Percentiles rank a stretch among this genome's conserved stretches.
Conservation (phyloP, 2,329 filamentous ascomycete genomes). For the Mycosphaerelloides madeirae region DNA sequence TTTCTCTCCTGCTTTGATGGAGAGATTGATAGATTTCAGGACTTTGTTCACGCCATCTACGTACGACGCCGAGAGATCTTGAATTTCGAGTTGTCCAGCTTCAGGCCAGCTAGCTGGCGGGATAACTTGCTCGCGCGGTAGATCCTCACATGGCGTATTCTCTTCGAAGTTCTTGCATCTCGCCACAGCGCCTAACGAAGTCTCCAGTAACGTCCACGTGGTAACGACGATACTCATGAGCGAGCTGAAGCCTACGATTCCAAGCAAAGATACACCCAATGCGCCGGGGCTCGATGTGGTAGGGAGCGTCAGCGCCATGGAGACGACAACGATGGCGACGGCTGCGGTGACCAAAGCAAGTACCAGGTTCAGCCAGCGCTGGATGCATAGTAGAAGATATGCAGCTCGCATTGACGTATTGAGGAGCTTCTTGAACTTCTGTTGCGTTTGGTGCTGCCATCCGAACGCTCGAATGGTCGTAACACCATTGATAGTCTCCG, state of each 20-base stretch:
- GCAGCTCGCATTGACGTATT: conserved; percentile 42
- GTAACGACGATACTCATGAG: conserved; percentile 48
- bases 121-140: conserved; percentile 57
- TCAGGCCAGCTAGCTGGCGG: conserved; percentile 71
- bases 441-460: conserved; percentile 40
- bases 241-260: conserved; percentile 51
- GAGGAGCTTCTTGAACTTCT: conserved; percentile 36
- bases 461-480: conserved; percentile 51
- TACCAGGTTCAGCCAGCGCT: conserved; percentile 42
- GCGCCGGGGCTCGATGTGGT: conserved; percentile 28
- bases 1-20: conserved; percentile 46
- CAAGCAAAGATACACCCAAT: conserved; percentile 52
- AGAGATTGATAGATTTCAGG: conserved; percentile 44
- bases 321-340: conserved; percentile 22
- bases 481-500: conserved; percentile 47
- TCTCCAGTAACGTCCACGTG: conserved; percentile 56
- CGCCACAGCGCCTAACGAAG: conserved; percentile 53
- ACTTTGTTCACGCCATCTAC: conserved; percentile 31
- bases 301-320: conserved; percentile 36
- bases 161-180: conserved; percentile 52
- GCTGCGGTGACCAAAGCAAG: conserved; percentile 39
- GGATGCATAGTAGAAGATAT: conserved; percentile 44
- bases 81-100: conserved; percentile 67
- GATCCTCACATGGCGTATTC: conserved; percentile 43
- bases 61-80: conserved; percentile 49